Conservation (phyloP, 73 alveolate genomes). For the Tetrahymena malaccensis region DNA sequence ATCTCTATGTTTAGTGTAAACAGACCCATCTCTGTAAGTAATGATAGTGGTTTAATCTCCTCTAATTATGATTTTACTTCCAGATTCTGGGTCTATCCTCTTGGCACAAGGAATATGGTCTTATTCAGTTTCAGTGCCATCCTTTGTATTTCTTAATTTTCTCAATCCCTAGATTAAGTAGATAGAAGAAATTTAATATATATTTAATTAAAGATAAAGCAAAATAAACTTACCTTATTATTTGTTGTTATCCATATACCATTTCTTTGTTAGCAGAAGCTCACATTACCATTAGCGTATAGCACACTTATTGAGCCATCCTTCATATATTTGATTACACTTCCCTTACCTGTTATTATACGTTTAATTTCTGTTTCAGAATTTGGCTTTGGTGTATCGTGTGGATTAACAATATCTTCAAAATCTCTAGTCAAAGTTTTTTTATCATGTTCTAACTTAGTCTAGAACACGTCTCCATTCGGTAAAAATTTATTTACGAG, state of each 20-base stretch:
- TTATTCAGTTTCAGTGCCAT: constrained; percentile 39
- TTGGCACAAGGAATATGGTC: constrained; percentile 81
- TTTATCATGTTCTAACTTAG: neutral
- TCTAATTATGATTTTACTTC: constrained; percentile 77
- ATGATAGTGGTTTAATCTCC: constrained; percentile 87
- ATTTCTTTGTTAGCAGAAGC: constrained; percentile 30
- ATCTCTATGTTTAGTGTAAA: constrained; percentile 81
- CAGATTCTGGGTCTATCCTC: constrained; percentile 82
- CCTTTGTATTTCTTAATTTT: constrained; percentile 16
- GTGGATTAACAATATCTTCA: constrained; percentile 7
- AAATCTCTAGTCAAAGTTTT: neutral
- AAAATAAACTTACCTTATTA: constrained; percentile 37
- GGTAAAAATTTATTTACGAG: constrained; percentile 13
- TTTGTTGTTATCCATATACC: constrained; percentile 61
- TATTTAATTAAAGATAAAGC: neutral
- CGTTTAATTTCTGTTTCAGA: constrained; percentile 36
- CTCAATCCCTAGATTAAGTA: neutral
- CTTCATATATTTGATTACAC: constrained; percentile 51
- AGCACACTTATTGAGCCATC: constrained; percentile 55
- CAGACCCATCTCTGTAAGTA: constrained; percentile 70
- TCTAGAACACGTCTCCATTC: constrained; percentile 20
- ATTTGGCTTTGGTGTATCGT: constrained; percentile 32
- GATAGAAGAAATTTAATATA: neutral
- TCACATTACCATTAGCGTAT: constrained; percentile 64
- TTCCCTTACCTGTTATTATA: constrained; percentile 45